These are phyloP conservation scores for Globisporangium solare DNA, from an alignment of 352 stramenopile species.

Conservation along the genomic window DNA sequence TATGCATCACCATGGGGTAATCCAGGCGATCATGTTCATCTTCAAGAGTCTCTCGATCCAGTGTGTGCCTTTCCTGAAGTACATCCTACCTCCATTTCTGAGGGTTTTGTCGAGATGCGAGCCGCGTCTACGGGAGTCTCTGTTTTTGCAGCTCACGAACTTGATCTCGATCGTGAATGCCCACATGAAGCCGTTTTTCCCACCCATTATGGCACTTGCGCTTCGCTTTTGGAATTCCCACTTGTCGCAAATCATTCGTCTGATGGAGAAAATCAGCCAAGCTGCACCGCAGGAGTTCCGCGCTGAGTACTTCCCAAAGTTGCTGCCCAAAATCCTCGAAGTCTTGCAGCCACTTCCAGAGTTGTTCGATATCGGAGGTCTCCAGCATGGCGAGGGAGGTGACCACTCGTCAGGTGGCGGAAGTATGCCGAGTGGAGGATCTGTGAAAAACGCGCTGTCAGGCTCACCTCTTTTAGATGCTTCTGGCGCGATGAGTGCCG, in stretches of 20 bases:
- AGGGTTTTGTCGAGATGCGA: constrained; percentile 90
- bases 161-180: constrained; percentile 95
- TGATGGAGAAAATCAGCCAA: constrained; percentile 91
- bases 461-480: constrained; percentile 4
- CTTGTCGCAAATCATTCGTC: constrained; percentile 92
- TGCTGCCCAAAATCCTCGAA: constrained; percentile 87
- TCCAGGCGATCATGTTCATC: constrained; percentile 99
- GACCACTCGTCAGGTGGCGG: constrained; percentile 15
- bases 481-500: neutral
- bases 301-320: constrained; percentile 78
- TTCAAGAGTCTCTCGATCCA: constrained; percentile 95
- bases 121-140: constrained; percentile 90
- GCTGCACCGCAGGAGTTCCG: constrained; percentile 76
- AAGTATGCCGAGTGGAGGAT: constrained; percentile 7
- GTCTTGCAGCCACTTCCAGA: constrained; percentile 80
- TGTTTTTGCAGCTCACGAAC: constrained; percentile 96
- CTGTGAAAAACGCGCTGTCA: neutral
- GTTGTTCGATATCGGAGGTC: constrained; percentile 52
- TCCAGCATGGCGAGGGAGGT: constrained; percentile 17
- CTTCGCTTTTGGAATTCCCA: constrained; percentile 96
- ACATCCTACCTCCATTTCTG: constrained; percentile 97
- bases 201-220: constrained; percentile 95
- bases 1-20: constrained; percentile 95
- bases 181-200: constrained; percentile 96
- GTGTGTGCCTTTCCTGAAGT: constrained; percentile 95